These are phyloP conservation scores for Jackrogersella multiformis DNA, from an alignment of 495 filamentous ascomycete genomes.

Conservation along the genomic window DNA sequence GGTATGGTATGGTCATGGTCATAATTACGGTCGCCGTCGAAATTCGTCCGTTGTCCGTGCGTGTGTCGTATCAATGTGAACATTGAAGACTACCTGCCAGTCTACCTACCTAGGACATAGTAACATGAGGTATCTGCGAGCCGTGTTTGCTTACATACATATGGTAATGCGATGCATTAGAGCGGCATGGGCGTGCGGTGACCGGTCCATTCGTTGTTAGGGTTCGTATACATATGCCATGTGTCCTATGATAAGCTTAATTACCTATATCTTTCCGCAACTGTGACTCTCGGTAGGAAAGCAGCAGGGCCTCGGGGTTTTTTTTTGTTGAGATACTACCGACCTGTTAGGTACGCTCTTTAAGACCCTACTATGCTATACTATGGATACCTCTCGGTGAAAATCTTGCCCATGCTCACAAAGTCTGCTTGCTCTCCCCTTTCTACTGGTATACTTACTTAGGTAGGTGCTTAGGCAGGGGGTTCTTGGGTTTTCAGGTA, in stretches of 20 bases:
- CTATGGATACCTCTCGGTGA: too few relatives aligned
- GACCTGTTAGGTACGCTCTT: too few relatives aligned
- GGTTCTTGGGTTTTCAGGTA: too few relatives aligned
- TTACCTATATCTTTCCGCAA: neutral
- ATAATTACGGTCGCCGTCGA: neutral
- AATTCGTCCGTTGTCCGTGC: neutral
- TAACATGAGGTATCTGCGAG: neutral
- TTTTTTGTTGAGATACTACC: neutral
- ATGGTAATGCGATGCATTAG: neutral
- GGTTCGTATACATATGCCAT: neutral
- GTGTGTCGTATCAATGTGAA: neutral
- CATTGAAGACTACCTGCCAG: neutral
- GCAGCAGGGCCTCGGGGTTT: neutral
- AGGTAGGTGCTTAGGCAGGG: too few relatives aligned
- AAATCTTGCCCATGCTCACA: too few relatives aligned
- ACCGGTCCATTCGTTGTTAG: neutral
- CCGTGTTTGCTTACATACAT: neutral
- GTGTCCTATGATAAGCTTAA: neutral
- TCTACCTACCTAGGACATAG: too few relatives aligned
- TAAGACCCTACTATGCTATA: too few relatives aligned
- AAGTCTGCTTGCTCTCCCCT: too few relatives aligned
- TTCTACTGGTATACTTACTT: too few relatives aligned
- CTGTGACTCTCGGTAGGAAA: neutral
- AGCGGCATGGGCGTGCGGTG: constrained; percentile 2
- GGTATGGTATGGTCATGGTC: neutral